Evolutionary conservation across 768 basidiomycete genomes (phyloP), one percentile per base, ranked within the genome.

Genomic region (Chiua virens): DNA sequence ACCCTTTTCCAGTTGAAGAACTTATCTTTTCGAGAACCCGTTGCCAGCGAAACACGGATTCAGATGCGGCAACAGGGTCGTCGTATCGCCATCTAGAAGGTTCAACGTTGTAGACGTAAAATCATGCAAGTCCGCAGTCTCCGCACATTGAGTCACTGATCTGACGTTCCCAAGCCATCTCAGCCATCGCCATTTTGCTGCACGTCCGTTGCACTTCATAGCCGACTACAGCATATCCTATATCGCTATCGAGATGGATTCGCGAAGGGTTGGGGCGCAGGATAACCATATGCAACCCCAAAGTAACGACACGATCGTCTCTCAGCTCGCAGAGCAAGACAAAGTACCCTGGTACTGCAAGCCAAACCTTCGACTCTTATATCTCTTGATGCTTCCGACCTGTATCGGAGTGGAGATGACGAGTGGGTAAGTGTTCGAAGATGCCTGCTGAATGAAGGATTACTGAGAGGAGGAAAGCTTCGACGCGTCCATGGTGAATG

Each of bases 281-380:
- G 27, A 22, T 8, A 23, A 23, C 30, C 23, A 42, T 35, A 15
- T n/a, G 18, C 54, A 37, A 8, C 34, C 32, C 20, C 49, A 51
- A 18, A 50, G 17, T 10, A 37, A 47, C 15, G 47, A 61, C 15
- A 15, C 42, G 9, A 32, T 47, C 30, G 60, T 66, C 39, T 63
- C 61, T 30, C 51, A 27, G 20, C 61, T 64, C 18, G 58, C 45
- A 14, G n/a, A 57, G 15, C 70, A 76, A 47, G 83, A 86, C 62
- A 70, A 69, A 35, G 73, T 71, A 7, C 79, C 82, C 36, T 86
- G 85, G 84, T 85, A 84, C 63, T 63, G 59, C 54, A 86, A 85
- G 56, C 81, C 72, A 2, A 85, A 85, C 55, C 67, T 86, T 52
- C 70, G 82, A 20, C 32, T 72, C 21, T 55, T 85, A 38, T 85